phyloP scores from a whole-genome alignment of 768 basidiomycete genomes.

The Cytidiella melzeri region DNA sequence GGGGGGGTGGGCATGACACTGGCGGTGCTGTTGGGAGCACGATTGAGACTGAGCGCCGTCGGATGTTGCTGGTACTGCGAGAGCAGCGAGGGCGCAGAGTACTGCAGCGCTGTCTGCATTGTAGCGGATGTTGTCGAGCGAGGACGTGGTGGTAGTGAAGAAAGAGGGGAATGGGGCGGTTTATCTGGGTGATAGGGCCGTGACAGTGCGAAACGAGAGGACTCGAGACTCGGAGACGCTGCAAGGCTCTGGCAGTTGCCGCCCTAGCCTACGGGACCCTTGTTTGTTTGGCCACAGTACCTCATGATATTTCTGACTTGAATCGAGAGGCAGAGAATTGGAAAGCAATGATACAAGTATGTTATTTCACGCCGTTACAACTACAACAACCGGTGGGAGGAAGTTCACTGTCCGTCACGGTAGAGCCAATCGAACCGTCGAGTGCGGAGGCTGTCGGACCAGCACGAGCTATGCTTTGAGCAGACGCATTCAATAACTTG shows the following conservation, averaged over 20 bases:
- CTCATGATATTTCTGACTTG: too few species aligned
- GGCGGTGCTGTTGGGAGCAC: constrained; percentile 36
- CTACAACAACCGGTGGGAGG: too few species aligned
- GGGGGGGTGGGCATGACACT: constrained; percentile 64
- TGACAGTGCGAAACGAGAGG: constrained; percentile 18
- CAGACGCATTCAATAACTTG: too few species aligned
- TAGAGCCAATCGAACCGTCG: too few species aligned
- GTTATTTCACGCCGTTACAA: too few species aligned
- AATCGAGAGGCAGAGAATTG: too few species aligned
- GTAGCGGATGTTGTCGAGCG: constrained; percentile 39
- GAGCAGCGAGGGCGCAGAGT: constrained; percentile 53
- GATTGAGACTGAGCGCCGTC: constrained; percentile 37
- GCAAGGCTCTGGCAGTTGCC: constrained; percentile 17
- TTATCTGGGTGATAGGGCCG: constrained; percentile 26
- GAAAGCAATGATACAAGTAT: too few species aligned
- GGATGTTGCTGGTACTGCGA: constrained; percentile 55
- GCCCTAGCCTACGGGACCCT: constrained; percentile 22
- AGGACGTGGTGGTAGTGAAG: constrained; percentile 45
- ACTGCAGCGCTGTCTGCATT: constrained; percentile 74
- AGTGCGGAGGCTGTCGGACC: too few species aligned
- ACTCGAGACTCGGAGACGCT: constrained; percentile 26
- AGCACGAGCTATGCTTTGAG: too few species aligned
- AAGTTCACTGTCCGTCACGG: too few species aligned
- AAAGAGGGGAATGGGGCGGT: constrained; percentile 21
- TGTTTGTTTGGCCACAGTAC: constrained; percentile 26